Base-by-base conservation (phyloP, 192 early-diverging fungal species). In the Dissophora globulifera region DNA sequence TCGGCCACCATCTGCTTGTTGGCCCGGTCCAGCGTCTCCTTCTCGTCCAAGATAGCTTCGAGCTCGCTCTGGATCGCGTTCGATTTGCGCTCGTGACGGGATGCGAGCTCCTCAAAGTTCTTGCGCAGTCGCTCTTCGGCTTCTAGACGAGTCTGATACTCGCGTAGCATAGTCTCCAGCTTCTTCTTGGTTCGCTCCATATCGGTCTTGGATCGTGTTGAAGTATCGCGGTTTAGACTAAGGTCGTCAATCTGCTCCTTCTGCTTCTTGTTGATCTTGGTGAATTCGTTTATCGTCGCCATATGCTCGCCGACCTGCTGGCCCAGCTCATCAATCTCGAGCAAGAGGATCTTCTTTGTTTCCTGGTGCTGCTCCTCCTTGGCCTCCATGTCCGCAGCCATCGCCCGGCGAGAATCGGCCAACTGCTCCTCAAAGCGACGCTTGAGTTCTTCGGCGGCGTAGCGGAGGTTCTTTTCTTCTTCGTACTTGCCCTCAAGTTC, bases 311-410 rank as follows among this genome's bases (percentile, higher is more conserved):
- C 84, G 48, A 89, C 78, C 38, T 81, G 82, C 45, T 83, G 82
- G 60, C 89, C 89, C 6, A 88, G 74, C 5, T 62, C 74, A 46
- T 86, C 79, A 33, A 91, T 79, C 69, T 91, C 88, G 2, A 64
- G 47, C 30, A 86, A 66, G 26, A 89, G 82, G 51, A 91, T 79
- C 67, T 88, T 85, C 40, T 89, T 88, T n/a, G 84, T 75, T 17
- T 93, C 90, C 62, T 96, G 93, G 20, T 89, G 84, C 81, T 91
- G 84, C 15, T 80, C 53, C 19, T 94, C 94, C 66, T 90, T 92
- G 31, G 80, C 83, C 31, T 74, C 69, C 62, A 86, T 78, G 68
- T 89, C 86, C 4, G 69, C 67, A 54, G 91, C 90, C 40, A 89
- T 67, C 56, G 85, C 86, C 47, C 84, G 85, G 47, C 91, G 88